These are phyloP conservation scores for Hypoxylon subgilvum DNA, from an alignment of 495 filamentous ascomycete species.

Conservation along the genomic window DNA sequence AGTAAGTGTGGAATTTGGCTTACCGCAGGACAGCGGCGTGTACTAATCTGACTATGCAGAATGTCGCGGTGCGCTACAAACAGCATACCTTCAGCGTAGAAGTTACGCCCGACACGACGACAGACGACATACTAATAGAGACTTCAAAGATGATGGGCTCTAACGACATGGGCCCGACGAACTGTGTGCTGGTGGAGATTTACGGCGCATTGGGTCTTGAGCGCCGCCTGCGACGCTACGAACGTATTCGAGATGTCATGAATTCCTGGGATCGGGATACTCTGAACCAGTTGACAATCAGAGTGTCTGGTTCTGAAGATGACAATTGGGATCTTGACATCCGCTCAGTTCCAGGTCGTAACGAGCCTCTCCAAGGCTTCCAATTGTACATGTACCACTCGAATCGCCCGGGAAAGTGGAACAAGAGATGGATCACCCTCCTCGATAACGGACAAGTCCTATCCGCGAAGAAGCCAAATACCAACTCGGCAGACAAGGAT, in stretches of 20 bases:
- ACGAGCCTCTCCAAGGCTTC: slow-evolving; percentile 61
- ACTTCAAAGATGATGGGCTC: slow-evolving; percentile 61
- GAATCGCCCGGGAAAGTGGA: slow-evolving; percentile 80
- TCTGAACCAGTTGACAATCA: slow-evolving; percentile 70
- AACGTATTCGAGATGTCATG: slow-evolving; percentile 84
- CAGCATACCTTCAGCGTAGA: slow-evolving; percentile 66
- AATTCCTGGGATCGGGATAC: slow-evolving; percentile 88
- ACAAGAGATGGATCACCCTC: slow-evolving; percentile 80
- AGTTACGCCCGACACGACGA: slow-evolving; percentile 76
- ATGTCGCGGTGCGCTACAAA: slow-evolving; percentile 71
- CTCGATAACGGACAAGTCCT: slow-evolving; percentile 76
- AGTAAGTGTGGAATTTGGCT: slow-evolving; percentile 50
- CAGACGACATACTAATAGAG: slow-evolving; percentile 69
- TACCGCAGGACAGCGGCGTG: background rate
- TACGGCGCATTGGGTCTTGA: slow-evolving; percentile 80
- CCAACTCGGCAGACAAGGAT: slow-evolving; percentile 64
- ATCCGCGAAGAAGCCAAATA: slow-evolving; percentile 70
- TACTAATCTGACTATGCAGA: slow-evolving; percentile 42
- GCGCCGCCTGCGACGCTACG: slow-evolving; percentile 82
- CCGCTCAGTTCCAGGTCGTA: slow-evolving; percentile 60
- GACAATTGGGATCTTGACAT: slow-evolving; percentile 51
- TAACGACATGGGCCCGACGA: slow-evolving; percentile 61
- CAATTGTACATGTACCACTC: slow-evolving; percentile 79
- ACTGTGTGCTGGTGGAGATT: slow-evolving; percentile 74
- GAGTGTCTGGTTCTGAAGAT: slow-evolving; percentile 41